Evolutionary conservation across 2,329 filamentous ascomycete genomes (phyloP), one percentile per base, ranked within the genome.

Genomic region (Coniochaeta sp.): DNA sequence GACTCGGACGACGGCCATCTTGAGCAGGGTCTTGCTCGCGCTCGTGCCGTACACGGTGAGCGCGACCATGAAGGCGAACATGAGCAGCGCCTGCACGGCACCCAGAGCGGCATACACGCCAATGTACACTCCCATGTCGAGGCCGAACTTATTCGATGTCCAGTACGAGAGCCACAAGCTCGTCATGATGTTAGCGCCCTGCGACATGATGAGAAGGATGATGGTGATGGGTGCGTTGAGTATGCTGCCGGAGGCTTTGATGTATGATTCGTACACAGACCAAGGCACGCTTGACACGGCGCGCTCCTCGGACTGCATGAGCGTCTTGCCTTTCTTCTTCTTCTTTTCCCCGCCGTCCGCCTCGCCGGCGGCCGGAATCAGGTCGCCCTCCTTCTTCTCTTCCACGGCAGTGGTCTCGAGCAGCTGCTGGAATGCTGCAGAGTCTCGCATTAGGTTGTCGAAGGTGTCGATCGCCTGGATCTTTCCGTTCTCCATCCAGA

Each of bases 91-190:
- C 67, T 96, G 91, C 0, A 78, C 66, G 0, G 81, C 82, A 61
- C 90, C 92, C 0, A 97, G 83, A 1, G 78, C 89, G 4, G 89
- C 90, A 59, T 88, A 88, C 14, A 83, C 75, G 62, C 86, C 87
- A 65, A 91, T 90, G 69, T 96, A 96, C 30, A 81, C 75, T 1
- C 88, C 90, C 14, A 78, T 83, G 0, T 82, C 79, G 61, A 89
- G 83, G 8, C 80, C 77, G 65, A 89, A 96, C 69, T 89, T 88
- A 71, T 91, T 75, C 0, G 89, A 90, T 0, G 91, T 96, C 93
- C 93, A 98, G 77, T 87, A 98, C 0, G 92, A 95, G 1, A 98
- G 83, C 93, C 93, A 98, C 59, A 98, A 75, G 68, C 89, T 93
- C 14, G 92, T 96, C 65, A 85, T 81, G 64, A 98, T 93, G 69